These are phyloP conservation scores for Gracilariopsis chorda DNA, from an alignment of 23 red algal genomes.

Conservation along the genomic window DNA sequence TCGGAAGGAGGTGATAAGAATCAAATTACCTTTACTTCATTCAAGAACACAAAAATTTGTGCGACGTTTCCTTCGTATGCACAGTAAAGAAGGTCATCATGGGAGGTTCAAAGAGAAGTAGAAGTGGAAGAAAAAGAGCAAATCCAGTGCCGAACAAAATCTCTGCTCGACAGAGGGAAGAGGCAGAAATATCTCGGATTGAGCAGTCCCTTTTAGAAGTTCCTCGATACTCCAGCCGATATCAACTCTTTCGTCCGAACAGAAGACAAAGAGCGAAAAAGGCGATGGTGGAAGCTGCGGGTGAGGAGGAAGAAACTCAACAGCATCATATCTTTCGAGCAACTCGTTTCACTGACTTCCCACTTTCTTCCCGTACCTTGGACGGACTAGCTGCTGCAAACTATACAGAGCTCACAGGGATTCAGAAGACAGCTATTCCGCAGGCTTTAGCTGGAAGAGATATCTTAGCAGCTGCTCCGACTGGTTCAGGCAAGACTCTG, in stretches of 20 bases:
- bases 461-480: slow-evolving; percentile 86
- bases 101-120: slow-evolving; percentile 22
- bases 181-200: slow-evolving; percentile 43
- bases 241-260: slow-evolving; percentile 48
- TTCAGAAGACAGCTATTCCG: slow-evolving; percentile 84
- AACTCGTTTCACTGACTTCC: slow-evolving; percentile 79
- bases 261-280: slow-evolving; percentile 51
- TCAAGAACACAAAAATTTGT: too few relatives aligned
- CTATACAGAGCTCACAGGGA: slow-evolving; percentile 75
- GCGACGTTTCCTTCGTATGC: too few relatives aligned
- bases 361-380: slow-evolving; percentile 83
- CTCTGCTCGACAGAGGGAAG: slow-evolving; percentile 29
- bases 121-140: slow-evolving; percentile 36
- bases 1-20: too few relatives aligned
- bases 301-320: background rate
- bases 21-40: too few relatives aligned
- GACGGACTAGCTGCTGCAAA: slow-evolving; percentile 63
- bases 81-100: too few relatives aligned
- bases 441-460: slow-evolving; percentile 85
- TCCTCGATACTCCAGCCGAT: slow-evolving; percentile 40
- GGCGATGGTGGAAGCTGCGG: background rate
- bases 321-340: slow-evolving; percentile 36
- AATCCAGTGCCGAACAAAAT: background rate
- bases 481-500: slow-evolving; percentile 98
- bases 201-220: background rate